Conservation (phyloP, 2,329 filamentous ascomycete genomes). For the Teratosphaeria gauchensis region DNA sequence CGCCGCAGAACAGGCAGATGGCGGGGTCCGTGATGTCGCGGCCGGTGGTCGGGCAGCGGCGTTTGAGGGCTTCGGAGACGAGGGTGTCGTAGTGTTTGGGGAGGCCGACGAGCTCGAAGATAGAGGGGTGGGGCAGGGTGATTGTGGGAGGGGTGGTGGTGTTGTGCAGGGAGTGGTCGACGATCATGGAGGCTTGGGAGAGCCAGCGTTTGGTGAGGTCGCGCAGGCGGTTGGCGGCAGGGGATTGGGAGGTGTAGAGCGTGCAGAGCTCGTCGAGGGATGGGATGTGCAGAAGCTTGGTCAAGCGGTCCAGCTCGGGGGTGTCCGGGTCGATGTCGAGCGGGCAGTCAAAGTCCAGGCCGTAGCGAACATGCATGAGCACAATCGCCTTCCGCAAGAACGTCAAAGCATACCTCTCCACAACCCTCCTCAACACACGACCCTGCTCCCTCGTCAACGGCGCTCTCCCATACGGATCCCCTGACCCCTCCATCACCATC, state of each 20-base stretch:
- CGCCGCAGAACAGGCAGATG: slow-evolving; percentile 88
- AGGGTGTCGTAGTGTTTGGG: slow-evolving; percentile 86
- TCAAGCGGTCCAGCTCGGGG: slow-evolving; percentile 69
- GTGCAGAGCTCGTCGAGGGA: slow-evolving; percentile 69
- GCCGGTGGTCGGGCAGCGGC: slow-evolving; percentile 77
- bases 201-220: slow-evolving; percentile 62
- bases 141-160: slow-evolving; percentile 29
- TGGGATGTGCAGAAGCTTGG: slow-evolving; percentile 64
- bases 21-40: slow-evolving; percentile 86
- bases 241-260: slow-evolving; percentile 37
- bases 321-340: slow-evolving; percentile 26
- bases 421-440: slow-evolving; percentile 28
- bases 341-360: slow-evolving; percentile 71
- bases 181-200: slow-evolving; percentile 39
- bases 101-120: slow-evolving; percentile 87
- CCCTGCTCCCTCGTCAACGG: slow-evolving; percentile 13
- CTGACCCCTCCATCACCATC: slow-evolving; percentile 5
- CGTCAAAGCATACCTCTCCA: slow-evolving; percentile 74
- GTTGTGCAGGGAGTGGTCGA: slow-evolving; percentile 8
- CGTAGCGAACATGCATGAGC: slow-evolving; percentile 77
- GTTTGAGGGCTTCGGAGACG: slow-evolving; percentile 80
- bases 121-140: slow-evolving; percentile 67
- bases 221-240: slow-evolving; percentile 34
- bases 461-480: slow-evolving; percentile 2
- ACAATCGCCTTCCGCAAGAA: slow-evolving; percentile 82